Base-by-base conservation (phyloP, 495 filamentous ascomycete genomes). In the Penicillium verhagenii region DNA sequence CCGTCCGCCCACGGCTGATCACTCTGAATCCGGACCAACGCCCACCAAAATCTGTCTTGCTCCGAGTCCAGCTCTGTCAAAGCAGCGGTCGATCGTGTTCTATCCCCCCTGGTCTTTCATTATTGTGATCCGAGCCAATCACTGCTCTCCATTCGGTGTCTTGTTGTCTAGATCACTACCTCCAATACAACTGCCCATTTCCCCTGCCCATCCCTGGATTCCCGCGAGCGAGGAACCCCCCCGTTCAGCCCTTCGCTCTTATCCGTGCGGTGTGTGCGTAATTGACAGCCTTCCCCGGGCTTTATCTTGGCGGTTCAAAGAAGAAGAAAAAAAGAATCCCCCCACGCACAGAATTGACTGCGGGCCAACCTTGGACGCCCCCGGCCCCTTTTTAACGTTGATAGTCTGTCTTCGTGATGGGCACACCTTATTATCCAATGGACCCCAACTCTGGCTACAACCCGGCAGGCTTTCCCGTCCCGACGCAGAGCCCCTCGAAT, bases 401-500 rank as follows among this genome's bases (percentile, higher is more conserved):
- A 54, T 53, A 54, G 54, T 23, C 23, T 29, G 33, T 31, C 31
- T 20, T 48, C 45, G 44, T 52, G 59, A 59, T 59, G 53, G 51
- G 54, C 47, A 42, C 43, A 8, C 55, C 57, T 49, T 59, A 56
- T 43, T 54, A 65, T 62, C 68, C 61, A 44, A 78, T 78, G 75
- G 74, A 77, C 54, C 66, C 70, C 54, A 76, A 76, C 60, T 58
- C 67, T 63, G 72, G 68, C 56, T 76, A 72, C 33, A 35, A 35
- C 67, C 70, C 71, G 49, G 54, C 69, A 44, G 69, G 64, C 47
- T 74, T 66, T 67, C 70, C 75, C 60, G 68, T 71, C 54, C 64
- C 69, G 54, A 66, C 69, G 33, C 72, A 71, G 49, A 72, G 64
- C 59, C 69, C 66, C 61, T 66, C 59, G 50, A 70, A 60, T 45